These are phyloP conservation scores for Euphorbia pulcherrima DNA, from an alignment of 345 rosid species.

Conservation along the genomic window DNA sequence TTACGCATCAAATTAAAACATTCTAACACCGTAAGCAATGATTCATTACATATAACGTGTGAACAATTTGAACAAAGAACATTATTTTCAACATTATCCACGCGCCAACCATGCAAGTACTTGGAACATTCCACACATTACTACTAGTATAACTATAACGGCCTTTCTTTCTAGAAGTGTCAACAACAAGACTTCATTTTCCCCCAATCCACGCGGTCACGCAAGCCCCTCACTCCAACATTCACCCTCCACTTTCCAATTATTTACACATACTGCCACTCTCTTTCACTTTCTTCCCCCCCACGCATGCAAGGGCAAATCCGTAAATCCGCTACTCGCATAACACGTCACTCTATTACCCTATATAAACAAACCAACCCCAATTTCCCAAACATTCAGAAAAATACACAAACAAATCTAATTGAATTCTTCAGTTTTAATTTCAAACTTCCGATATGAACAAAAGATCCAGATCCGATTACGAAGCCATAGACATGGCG, in stretches of 20 bases:
- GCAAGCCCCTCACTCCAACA: conserved; percentile 19
- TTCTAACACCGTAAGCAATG: too few relatives aligned
- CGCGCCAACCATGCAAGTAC: not conserved
- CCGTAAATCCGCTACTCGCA: conserved; percentile 21
- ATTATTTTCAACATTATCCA: not conserved
- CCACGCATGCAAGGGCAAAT: conserved; percentile 21
- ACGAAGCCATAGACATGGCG: conserved; percentile 41
- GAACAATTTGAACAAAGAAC: not conserved
- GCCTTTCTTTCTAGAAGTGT: conserved; percentile 23
- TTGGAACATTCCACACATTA: not conserved
- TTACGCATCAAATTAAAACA: too few relatives aligned
- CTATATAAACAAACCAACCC: not conserved
- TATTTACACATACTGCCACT: conserved; percentile 18
- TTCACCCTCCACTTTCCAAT: not conserved
- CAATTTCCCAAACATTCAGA: not conserved
- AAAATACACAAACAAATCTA: not conserved
- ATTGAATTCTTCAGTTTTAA: not conserved
- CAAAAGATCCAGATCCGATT: conserved; percentile 46
- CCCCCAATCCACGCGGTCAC: conserved; percentile 31
- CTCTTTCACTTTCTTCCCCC: not conserved
- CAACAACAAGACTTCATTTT: conserved; percentile 2
- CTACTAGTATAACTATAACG: not conserved
- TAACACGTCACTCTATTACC: conserved; percentile 1
- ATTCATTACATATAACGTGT: too few relatives aligned
- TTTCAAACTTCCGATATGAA: conserved; percentile 23